Conservation (phyloP, 495 filamentous ascomycete genomes). For the Hypoxylon perforatum region DNA sequence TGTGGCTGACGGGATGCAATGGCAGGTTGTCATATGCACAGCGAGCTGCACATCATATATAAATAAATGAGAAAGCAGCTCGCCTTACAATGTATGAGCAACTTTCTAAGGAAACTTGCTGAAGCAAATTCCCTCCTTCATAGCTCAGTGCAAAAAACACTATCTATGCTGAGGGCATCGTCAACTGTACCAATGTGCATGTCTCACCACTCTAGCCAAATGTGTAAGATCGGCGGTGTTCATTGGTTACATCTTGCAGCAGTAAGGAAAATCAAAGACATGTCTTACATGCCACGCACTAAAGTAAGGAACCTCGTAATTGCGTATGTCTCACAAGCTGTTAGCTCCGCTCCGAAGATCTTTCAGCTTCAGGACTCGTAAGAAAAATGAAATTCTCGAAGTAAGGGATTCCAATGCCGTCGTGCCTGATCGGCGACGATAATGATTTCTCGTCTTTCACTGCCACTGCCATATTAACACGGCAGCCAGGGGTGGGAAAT, state of each 20-base stretch:
- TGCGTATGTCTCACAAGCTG: slow-evolving; percentile 16
- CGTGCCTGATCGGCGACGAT: no score
- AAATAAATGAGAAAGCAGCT: slow-evolving; percentile 4
- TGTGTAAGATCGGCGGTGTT: background rate
- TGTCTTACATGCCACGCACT: slow-evolving; percentile 23
- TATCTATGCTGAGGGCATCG: no score
- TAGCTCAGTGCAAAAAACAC: no score
- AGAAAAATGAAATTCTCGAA: no score
- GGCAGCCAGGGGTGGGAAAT: background rate
- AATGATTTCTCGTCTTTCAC: background rate
- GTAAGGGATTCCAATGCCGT: no score
- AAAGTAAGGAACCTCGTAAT: slow-evolving; percentile 6
- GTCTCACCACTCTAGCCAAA: slow-evolving; percentile 30
- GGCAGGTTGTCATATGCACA: background rate
- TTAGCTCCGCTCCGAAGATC: background rate
- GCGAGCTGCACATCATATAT: background rate
- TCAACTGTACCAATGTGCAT: slow-evolving; percentile 29
- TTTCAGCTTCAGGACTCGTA: background rate
- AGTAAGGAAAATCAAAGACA: slow-evolving; percentile 27
- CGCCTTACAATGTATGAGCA: no score
- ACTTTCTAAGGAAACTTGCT: no score
- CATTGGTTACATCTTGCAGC: slow-evolving; percentile 2
- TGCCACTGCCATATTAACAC: background rate
- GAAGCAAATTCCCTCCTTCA: no score
- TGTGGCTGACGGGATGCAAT: background rate